Evolutionary conservation across 1,139 yeast species (phyloP).

Genomic region (Yamadazyma triangularis): DNA sequence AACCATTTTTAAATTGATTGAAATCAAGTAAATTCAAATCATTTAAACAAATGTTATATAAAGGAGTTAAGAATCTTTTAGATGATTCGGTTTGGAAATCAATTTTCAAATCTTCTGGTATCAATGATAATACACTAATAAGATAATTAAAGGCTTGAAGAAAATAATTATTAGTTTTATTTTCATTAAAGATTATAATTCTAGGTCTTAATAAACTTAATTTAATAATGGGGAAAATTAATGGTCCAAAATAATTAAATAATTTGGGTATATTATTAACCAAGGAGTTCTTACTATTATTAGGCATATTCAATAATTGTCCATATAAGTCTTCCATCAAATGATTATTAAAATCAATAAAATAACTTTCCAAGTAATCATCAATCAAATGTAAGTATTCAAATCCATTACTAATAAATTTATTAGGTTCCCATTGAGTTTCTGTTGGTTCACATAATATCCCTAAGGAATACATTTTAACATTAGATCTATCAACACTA

Average conservation of each 20-base stretch:
- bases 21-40: constrained; percentile 33
- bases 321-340: constrained; percentile 18
- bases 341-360: constrained; percentile 20
- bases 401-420: constrained; percentile 50
- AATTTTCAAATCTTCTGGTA: constrained; percentile 28
- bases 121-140: constrained; percentile 31
- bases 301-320: neutral
- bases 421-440: constrained; percentile 49
- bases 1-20: constrained; percentile 5
- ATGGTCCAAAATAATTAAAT: constrained; percentile 61
- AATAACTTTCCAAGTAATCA: constrained; percentile 33
- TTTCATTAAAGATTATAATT: constrained; percentile 52
- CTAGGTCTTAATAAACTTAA: constrained; percentile 59
- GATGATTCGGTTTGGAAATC: constrained; percentile 9
- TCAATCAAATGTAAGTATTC: constrained; percentile 50
- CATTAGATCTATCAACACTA: constrained; percentile 41
- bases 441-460: constrained; percentile 46
- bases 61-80: constrained; percentile 35
- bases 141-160: constrained; percentile 32
- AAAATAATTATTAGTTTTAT: constrained; percentile 17
- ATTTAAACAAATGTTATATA: constrained; percentile 63
- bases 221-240: constrained; percentile 68
- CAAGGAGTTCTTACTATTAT: constrained; percentile 3
- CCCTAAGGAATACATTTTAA: constrained; percentile 65
- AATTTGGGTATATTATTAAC: constrained; percentile 35